These are phyloP conservation scores for Anthracocystis panici-leucophaei DNA, from an alignment of 1,284 basidiomycete species.

Conservation along the genomic window DNA sequence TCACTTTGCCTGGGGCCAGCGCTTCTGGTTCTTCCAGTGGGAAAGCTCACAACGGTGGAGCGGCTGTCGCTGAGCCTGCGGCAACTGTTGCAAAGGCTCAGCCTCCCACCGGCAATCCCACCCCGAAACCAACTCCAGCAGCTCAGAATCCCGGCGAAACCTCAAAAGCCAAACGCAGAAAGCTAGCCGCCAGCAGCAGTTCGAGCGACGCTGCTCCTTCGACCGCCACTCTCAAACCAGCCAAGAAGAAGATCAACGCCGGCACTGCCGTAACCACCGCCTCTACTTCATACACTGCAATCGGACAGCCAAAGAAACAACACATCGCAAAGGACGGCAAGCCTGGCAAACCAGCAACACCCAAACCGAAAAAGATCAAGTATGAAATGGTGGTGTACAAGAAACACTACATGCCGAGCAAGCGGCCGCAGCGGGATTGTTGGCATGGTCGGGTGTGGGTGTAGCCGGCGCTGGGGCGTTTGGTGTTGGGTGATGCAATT, in stretches of 20 bases:
- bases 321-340: background rate
- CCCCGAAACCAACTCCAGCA: too few relatives aligned
- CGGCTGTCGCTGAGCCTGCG: too few relatives aligned
- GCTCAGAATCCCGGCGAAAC: too few relatives aligned
- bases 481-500: background rate
- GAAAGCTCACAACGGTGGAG: too few relatives aligned
- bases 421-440: conserved; percentile 26
- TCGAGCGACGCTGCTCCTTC: background rate
- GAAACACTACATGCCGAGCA: conserved; percentile 21
- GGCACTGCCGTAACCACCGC: background rate
- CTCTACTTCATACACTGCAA: background rate
- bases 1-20: background rate
- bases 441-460: conserved; percentile 18
- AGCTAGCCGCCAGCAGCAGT: background rate
- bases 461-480: background rate
- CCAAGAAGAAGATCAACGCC: conserved; percentile 2
- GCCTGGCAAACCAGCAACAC: background rate
- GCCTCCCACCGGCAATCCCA: too few relatives aligned
- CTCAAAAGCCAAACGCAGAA: conserved; percentile 2
- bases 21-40: too few relatives aligned
- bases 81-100: too few relatives aligned
- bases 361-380: conserved; percentile 13
- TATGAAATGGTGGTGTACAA: conserved; percentile 27
- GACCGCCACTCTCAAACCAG: conserved; percentile 3
- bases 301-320: background rate